Conservation (phyloP, 148 eudicot species). For the Cornus suecica region DNA sequence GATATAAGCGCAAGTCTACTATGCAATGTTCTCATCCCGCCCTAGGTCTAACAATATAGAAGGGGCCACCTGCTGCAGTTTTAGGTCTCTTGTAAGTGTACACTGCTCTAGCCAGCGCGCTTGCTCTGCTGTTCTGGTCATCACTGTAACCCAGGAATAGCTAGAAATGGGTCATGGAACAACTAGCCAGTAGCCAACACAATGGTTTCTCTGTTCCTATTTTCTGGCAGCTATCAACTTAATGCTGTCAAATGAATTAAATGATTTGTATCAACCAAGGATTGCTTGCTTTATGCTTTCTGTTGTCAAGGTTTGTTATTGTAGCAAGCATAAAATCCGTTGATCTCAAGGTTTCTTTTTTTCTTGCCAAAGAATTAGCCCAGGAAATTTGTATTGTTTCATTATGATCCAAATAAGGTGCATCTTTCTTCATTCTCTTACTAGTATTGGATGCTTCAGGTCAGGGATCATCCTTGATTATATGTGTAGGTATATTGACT, state of each 20-base stretch:
- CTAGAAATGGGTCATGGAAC: too few species aligned
- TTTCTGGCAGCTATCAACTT: background rate
- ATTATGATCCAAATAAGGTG: background rate
- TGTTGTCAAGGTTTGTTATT: background rate
- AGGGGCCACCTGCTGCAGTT: too few species aligned
- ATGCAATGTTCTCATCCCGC: too few species aligned
- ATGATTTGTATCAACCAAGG: background rate
- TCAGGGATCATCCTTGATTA: conserved; percentile 88
- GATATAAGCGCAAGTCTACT: too few species aligned
- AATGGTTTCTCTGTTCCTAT: too few species aligned
- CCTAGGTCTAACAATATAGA: too few species aligned
- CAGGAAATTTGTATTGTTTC: background rate
- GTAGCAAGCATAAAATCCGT: background rate
- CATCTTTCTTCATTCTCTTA: conserved; percentile 12
- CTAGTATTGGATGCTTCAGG: conserved; percentile 51
- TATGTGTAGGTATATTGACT: conserved; percentile 90
- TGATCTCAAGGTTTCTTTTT: background rate
- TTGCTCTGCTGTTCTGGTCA: too few species aligned
- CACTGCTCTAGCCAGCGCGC: too few species aligned
- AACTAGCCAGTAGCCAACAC: too few species aligned
- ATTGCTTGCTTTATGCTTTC: background rate
- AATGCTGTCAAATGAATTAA: background rate
- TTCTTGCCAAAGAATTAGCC: background rate
- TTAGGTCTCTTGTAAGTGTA: too few species aligned
- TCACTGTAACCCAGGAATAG: too few species aligned